Evolutionary conservation across 805 yeast genomes (phyloP).

Genomic region (Hanseniaspora occidentalis): DNA sequence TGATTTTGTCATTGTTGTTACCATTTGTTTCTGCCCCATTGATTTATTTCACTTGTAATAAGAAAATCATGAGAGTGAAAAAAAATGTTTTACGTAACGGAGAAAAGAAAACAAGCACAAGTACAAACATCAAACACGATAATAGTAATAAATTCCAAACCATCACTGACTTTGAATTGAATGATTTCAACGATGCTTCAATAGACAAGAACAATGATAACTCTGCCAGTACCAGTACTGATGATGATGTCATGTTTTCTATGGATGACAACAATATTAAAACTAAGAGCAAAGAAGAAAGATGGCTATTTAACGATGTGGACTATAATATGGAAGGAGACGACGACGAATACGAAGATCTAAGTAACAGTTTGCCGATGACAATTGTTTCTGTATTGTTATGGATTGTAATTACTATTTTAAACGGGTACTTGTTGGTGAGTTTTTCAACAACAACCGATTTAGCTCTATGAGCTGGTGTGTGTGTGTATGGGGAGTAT

Average conservation of each 20-base stretch:
- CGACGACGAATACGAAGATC: constrained; percentile 22
- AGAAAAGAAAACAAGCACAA: too few relatives aligned
- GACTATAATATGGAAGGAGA: background rate
- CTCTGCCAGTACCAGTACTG: too few relatives aligned
- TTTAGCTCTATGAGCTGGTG: constrained; percentile 20
- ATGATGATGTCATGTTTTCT: constrained; percentile 11
- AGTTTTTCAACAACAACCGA: constrained; percentile 36
- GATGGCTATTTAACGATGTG: too few relatives aligned
- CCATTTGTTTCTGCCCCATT: constrained; percentile 88
- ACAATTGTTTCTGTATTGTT: constrained; percentile 40
- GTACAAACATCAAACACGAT: too few relatives aligned
- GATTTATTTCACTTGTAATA: constrained; percentile 64
- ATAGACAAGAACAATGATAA: too few relatives aligned
- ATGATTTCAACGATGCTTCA: too few relatives aligned
- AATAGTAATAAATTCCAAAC: too few relatives aligned
- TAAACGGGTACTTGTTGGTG: constrained; percentile 53
- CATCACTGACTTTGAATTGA: background rate
- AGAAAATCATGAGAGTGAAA: constrained; percentile 52
- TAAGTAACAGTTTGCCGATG: constrained; percentile 34
- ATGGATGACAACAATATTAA: too few relatives aligned
- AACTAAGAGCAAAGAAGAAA: too few relatives aligned
- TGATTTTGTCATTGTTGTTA: constrained; percentile 60
- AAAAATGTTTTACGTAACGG: too few relatives aligned
- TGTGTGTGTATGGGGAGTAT: too few relatives aligned
- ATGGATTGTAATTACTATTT: constrained; percentile 55